A percentile compares a stretch with the other conserved stretches of the same genome.
phyloP scores from a whole-genome alignment of 2,329 filamentous ascomycete species.

The Aspergillus aculeatinus region DNA sequence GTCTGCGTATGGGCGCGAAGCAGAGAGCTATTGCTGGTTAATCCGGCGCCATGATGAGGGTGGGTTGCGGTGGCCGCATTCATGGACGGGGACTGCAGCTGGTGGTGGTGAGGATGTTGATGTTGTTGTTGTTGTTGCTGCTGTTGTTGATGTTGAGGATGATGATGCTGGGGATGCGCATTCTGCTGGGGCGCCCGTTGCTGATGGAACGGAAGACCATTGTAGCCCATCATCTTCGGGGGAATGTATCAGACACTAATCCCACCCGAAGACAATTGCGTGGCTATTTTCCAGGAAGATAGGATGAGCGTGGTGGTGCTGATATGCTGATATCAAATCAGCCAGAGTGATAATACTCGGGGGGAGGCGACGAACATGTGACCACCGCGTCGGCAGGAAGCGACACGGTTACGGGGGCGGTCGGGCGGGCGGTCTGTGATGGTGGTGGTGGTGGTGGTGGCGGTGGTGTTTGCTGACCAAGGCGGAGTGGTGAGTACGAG shows the following conservation, averaged over 20 bases:
- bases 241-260: background rate
- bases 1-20: conserved; percentile 30
- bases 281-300: background rate
- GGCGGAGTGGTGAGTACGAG: background rate
- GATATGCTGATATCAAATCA: background rate
- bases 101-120: conserved; percentile 27
- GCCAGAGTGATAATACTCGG: background rate
- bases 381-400: background rate
- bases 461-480: too few relatives aligned
- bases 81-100: conserved; percentile 33
- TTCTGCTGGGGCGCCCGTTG: conserved; percentile 27
- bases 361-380: background rate
- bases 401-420: too few relatives aligned
- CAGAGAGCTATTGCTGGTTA: conserved; percentile 27
- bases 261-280: background rate
- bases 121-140: conserved; percentile 23
- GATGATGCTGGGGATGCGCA: conserved; percentile 25
- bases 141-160: conserved; percentile 23
- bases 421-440: too few relatives aligned
- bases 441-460: too few relatives aligned
- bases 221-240: conserved; percentile 38
- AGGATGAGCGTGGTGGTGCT: background rate
- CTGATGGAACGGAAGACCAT: conserved; percentile 31
- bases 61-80: conserved; percentile 23
- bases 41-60: conserved; percentile 28